Evolutionary conservation across 495 filamentous ascomycete species (phyloP).

Genomic region (Aspergillus funiculosus): DNA sequence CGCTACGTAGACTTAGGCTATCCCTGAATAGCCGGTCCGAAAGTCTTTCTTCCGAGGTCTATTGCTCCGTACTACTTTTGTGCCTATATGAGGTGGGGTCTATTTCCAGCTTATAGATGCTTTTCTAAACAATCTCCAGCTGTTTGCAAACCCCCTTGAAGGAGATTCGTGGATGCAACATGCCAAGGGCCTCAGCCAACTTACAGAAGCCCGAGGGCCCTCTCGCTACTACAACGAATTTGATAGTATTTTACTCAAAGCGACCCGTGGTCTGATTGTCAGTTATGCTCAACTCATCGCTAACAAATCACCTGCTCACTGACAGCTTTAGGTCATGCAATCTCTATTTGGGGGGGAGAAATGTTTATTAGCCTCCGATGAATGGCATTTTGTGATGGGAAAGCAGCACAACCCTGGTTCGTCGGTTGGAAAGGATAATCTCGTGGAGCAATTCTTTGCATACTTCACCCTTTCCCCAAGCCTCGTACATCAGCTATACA

Average conservation of each 20-base stretch:
- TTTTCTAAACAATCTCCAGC: conserved; percentile 14
- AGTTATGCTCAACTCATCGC: background rate
- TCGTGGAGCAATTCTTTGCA: conserved; percentile 30
- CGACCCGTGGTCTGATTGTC: conserved; percentile 32
- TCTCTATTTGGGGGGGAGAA: conserved; percentile 30
- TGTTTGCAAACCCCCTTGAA: conserved; percentile 30
- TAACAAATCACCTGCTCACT: background rate
- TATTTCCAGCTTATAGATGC: background rate
- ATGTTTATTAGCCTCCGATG: conserved; percentile 27
- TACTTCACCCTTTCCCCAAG: conserved; percentile 29
- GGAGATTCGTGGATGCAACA: conserved; percentile 36
- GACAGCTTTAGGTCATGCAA: conserved; percentile 29
- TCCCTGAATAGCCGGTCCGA: conserved; percentile 23
- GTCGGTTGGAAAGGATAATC: conserved; percentile 12
- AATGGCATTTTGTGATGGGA: conserved; percentile 31
- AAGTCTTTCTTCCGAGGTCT: conserved; percentile 26
- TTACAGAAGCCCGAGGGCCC: conserved; percentile 25
- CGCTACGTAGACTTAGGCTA: conserved; percentile 23
- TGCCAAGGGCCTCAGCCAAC: conserved; percentile 29
- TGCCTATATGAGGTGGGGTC: conserved; percentile 32
- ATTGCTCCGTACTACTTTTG: conserved; percentile 31
- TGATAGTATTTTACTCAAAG: conserved; percentile 27
- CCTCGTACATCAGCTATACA: conserved; percentile 28
- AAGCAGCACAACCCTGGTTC: conserved; percentile 19
- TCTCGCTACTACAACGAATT: conserved; percentile 25